A percentile compares a stretch with the other conserved stretches of the same genome.
These are phyloP conservation scores for Chalciporus piperatus DNA, from an alignment of 768 basidiomycete species.

Conservation along the genomic window DNA sequence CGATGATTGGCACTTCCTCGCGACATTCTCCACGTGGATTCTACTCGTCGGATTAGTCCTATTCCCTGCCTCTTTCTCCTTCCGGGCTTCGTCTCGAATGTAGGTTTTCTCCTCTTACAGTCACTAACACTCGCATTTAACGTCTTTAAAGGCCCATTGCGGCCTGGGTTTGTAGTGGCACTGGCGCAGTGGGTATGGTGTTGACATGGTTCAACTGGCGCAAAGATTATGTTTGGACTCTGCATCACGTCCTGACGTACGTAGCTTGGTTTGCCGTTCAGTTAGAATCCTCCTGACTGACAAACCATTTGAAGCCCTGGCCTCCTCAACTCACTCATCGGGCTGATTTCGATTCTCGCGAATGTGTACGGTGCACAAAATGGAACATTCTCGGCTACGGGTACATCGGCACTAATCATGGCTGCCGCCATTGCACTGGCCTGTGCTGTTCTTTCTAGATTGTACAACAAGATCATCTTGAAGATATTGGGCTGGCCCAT, in stretches of 20 bases:
- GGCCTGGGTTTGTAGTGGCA: slow-evolving; percentile 44
- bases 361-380: slow-evolving; percentile 47
- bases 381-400: slow-evolving; percentile 39
- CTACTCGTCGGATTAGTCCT: slow-evolving; percentile 52
- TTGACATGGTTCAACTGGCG: slow-evolving; percentile 53
- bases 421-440: slow-evolving; percentile 36
- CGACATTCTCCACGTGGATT: slow-evolving; percentile 57
- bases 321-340: slow-evolving; percentile 50
- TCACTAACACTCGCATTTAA: not conserved
- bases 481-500: no score
- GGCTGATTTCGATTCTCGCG: slow-evolving; percentile 46
- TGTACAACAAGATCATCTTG: no score
- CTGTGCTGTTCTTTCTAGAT: slow-evolving; percentile 29
- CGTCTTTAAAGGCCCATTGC: slow-evolving; percentile 40
- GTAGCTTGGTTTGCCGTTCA: slow-evolving; percentile 6
- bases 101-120: slow-evolving; percentile 31
- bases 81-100: slow-evolving; percentile 25
- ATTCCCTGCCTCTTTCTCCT: slow-evolving; percentile 54
- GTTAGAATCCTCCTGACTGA: not conserved
- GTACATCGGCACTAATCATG: slow-evolving; percentile 43
- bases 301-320: slow-evolving; percentile 39
- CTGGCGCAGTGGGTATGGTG: slow-evolving; percentile 46
- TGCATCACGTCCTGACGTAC: slow-evolving; percentile 46
- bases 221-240: slow-evolving; percentile 50
- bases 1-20: slow-evolving; percentile 40